These are phyloP conservation scores for Melastoma malabathricum DNA, from an alignment of 345 rosid genomes.

Conservation along the genomic window DNA sequence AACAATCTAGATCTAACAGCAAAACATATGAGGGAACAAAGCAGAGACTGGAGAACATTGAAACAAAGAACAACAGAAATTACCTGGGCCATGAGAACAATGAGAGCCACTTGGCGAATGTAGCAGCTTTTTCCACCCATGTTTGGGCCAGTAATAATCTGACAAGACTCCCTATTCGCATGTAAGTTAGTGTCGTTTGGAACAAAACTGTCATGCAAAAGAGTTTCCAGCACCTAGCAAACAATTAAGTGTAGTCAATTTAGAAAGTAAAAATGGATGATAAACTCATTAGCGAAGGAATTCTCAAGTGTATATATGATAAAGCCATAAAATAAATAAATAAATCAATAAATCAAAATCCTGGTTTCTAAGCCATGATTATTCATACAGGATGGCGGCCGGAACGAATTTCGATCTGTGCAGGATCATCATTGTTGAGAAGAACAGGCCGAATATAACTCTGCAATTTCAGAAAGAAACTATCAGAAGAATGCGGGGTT, in stretches of 20 bases:
- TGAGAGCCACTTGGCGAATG: slow-evolving; percentile 91
- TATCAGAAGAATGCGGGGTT: slow-evolving; percentile 6
- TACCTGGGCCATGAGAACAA: slow-evolving; percentile 94
- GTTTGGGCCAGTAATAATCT: slow-evolving; percentile 91
- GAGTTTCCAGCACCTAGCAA: slow-evolving; percentile 62
- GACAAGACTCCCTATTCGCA: slow-evolving; percentile 54
- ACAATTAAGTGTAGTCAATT: background rate
- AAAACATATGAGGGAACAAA: no score
- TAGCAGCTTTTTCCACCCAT: slow-evolving; percentile 99
- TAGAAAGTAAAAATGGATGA: background rate
- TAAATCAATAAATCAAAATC: no score
- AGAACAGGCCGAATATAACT: slow-evolving; percentile 58
- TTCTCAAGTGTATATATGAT: background rate
- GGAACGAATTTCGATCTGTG: slow-evolving; percentile 53
- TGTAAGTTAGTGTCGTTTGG: slow-evolving; percentile 80
- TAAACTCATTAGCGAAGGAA: background rate
- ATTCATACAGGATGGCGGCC: slow-evolving; percentile 85
- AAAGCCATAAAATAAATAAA: no score
- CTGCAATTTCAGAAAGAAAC: slow-evolving; percentile 26
- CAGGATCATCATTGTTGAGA: slow-evolving; percentile 52
- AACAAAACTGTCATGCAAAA: slow-evolving; percentile 65
- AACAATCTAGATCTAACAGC: no score
- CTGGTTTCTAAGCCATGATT: background rate
- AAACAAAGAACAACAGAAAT: background rate
- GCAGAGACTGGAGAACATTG: slow-evolving; percentile 5